Base-by-base conservation (phyloP, 345 rosid genomes). In the Citrus sp. region DNA sequence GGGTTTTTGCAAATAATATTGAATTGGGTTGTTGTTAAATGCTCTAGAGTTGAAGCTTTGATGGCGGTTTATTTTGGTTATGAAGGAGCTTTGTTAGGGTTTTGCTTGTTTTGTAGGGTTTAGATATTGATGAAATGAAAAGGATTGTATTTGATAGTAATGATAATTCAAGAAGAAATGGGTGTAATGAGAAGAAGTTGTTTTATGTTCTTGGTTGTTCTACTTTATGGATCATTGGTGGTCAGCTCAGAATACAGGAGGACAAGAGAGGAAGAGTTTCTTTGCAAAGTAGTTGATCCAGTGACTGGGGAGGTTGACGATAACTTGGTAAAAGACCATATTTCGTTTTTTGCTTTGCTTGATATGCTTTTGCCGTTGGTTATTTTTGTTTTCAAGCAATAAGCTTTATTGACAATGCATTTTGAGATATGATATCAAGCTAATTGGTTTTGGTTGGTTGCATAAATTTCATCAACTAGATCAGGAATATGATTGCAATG, bases 221-320 rank as follows among this genome's bases (percentile, higher is more conserved):
- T 85, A 70, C 79, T 90, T 46, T 88, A 78, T 69, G 75, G 86
- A 69, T 80, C 86, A 75, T 65, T 84, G 79, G 82, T 85, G 61
- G 81, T 72, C 46, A 80, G 90, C 46, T 88, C 81, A 72, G 87
- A 83, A 74, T 62, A 85, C 38, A 74, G 79, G 74, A 28, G 51
- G 76, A 84, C 65, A 16, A 71, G 79, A 79, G 90, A 93, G 79
- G 90, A 87, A 80, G 79, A 61, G 75, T 75, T 85, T 71, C 80
- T 76, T 51, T 77, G 80, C 74, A 86, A 82, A 74, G 78, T 89
- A 80, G 76, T 83, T 35, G 84, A 89, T 78, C 93, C 87, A 25
- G 85, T 77, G 28, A 88, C 87, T 25, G 84, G 91, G 73, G 78
- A 85, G 89, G 82, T 83, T 72, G 85, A 91, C 76, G 79, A 85